phyloP scores from a whole-genome alignment of 306 rosid genomes.

The Vigna nakashimae region DNA sequence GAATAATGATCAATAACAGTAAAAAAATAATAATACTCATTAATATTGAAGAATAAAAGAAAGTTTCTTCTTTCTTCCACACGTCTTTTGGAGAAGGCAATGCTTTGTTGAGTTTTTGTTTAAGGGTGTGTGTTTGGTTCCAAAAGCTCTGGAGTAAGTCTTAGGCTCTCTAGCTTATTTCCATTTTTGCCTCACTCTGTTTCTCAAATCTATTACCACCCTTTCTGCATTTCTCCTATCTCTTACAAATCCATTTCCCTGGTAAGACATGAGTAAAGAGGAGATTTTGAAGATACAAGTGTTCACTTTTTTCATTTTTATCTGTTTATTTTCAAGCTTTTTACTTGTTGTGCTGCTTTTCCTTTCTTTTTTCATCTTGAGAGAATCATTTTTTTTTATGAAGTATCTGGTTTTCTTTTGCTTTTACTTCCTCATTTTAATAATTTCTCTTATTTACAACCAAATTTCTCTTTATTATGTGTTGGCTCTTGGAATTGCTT shows the following conservation, averaged over 20 bases:
- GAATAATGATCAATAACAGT: too few relatives aligned
- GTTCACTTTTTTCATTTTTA: too few relatives aligned
- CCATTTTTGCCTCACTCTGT: too few relatives aligned
- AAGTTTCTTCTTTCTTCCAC: neutral
- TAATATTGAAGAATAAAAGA: too few relatives aligned
- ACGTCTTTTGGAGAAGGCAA: neutral
- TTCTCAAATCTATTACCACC: too few relatives aligned
- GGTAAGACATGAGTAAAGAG: neutral
- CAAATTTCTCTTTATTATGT: conserved; percentile 41
- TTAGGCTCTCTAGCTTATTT: too few relatives aligned
- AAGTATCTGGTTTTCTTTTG: neutral
- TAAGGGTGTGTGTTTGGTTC: neutral
- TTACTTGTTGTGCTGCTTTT: neutral
- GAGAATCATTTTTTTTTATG: neutral
- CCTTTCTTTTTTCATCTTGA: neutral
- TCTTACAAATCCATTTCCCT: too few relatives aligned
- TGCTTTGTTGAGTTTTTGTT: neutral
- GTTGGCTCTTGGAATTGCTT: conserved; percentile 52
- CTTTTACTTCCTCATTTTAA: neutral
- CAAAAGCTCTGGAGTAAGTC: too few relatives aligned
- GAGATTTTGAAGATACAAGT: too few relatives aligned
- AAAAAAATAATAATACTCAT: too few relatives aligned
- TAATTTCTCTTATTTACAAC: neutral
- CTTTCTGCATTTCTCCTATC: too few relatives aligned
- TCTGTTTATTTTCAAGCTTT: neutral